Conservation (phyloP, 148 eudicot species). For the Rhododendron molle region DNA sequence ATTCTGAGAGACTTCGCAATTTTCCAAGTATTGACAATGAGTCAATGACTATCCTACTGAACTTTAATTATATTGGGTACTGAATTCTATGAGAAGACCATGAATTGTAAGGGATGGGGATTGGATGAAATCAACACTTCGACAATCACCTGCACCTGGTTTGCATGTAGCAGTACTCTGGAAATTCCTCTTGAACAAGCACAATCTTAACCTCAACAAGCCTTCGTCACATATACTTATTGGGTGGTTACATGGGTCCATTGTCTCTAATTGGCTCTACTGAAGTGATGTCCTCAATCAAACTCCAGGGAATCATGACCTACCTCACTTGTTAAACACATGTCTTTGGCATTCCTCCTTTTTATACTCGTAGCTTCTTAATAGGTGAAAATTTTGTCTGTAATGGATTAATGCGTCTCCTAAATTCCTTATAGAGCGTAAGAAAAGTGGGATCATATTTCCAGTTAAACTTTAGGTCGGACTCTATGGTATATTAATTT, state of each 20-base stretch:
- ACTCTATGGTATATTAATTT: not conserved
- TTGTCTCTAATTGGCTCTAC: not conserved
- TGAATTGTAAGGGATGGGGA: not conserved
- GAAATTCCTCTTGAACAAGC: not conserved
- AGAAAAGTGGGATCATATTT: not conserved
- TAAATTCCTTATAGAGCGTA: not conserved
- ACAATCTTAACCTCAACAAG: not conserved
- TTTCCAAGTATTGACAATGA: not conserved
- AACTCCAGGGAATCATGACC: not conserved
- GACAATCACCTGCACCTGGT: not conserved
- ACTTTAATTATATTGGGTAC: not conserved
- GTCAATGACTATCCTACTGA: not conserved
- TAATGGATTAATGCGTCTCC: not conserved
- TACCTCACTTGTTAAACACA: not conserved
- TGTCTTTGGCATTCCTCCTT: not conserved
- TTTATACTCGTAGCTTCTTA: not conserved
- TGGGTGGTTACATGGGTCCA: not conserved
- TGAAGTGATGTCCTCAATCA: not conserved
- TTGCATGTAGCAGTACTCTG: not conserved
- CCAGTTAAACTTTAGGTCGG: not conserved
- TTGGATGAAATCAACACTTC: not conserved
- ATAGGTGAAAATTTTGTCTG: not conserved
- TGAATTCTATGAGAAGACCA: not conserved
- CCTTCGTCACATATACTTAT: not conserved
- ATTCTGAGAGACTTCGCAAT: not conserved